Evolutionary conservation across 2,329 filamentous ascomycete species (phyloP), one percentile per base, ranked within the genome.

Genomic region (Geoglossum cookeanum): DNA sequence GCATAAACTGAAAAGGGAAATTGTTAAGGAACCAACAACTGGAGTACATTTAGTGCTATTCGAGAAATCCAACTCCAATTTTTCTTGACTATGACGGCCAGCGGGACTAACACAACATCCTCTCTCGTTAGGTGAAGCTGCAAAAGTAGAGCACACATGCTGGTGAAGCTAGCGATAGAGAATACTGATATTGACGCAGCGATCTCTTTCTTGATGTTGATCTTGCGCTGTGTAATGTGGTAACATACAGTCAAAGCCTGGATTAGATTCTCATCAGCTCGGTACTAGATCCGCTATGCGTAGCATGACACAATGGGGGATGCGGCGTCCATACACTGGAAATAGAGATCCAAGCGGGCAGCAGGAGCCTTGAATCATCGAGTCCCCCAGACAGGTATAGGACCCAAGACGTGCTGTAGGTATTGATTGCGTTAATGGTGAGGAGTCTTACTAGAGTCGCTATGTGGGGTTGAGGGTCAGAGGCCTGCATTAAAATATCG

Each of bases 361-460:
- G 75, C 30, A 89, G 75, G 58, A 87, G 76, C 33, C 83, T 78
- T 1, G 83, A 78, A 66, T 88, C 83, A 62, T 80, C 76, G 57
- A 82, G 83, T 58, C 81, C 84, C 59, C 84, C 85, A 6, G 79
- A 80, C 39, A 87, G 71, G 63, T 81, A 81, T 45, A 88, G 78
- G 30, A 85, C 78, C 71, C 80, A 83, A 56, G 83, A 84, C 29
- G 84, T 87, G 54, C 85, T 73, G 69, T 87, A 88, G 61, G 83
- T 82, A 66, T 88, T 87, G 60, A 86, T 75, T 58, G 80, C 80
- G 67, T 83, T 85, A 60, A 85, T 84, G 59, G 84, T 84, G 55
- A 87, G 74, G 49, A 92, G 81, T 55, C 87, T 85, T 58, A 92
- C 82, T 60, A 90, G 79, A 52, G 87, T 88, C 55, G 86, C 87